phyloP scores from a whole-genome alignment of 495 filamentous ascomycete genomes.

The Usnea hakonensis region DNA sequence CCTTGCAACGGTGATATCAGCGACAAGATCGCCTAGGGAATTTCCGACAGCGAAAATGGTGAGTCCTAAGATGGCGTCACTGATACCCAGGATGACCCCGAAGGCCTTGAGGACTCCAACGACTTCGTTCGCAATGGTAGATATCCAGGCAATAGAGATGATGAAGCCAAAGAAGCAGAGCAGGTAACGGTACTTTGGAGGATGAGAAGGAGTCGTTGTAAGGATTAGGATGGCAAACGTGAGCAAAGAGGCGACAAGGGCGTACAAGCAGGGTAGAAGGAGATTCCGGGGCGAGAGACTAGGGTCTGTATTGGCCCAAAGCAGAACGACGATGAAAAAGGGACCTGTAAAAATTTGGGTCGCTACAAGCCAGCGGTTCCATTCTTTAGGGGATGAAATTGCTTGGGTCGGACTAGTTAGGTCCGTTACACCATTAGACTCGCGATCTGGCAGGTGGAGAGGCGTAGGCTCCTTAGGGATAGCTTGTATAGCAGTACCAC shows the following conservation, averaged over 20 bases:
- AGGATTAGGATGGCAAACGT: conserved; percentile 55
- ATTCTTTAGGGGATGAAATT: conserved; percentile 44
- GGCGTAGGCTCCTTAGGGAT: conserved; percentile 21
- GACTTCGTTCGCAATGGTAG: conserved; percentile 90
- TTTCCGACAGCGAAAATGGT: conserved; percentile 98
- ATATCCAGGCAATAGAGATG: conserved; percentile 91
- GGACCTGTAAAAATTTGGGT: conserved; percentile 84
- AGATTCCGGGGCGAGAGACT: conserved; percentile 45
- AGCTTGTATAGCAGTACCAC: not conserved
- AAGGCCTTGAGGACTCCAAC: conserved; percentile 91
- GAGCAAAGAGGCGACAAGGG: conserved; percentile 60
- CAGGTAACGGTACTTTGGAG: conserved; percentile 62
- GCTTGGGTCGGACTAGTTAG: not conserved
- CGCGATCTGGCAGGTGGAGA: conserved; percentile 13
- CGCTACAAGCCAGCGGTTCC: conserved; percentile 85
- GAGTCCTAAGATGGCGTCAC: conserved; percentile 89
- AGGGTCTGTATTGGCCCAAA: conserved; percentile 62
- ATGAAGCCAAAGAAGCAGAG: conserved; percentile 87
- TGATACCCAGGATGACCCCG: conserved; percentile 86
- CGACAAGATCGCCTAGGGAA: conserved; percentile 87
- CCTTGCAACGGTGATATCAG: conserved; percentile 86
- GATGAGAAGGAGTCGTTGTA: conserved; percentile 47
- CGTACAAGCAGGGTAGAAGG: conserved; percentile 56
- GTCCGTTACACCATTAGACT: not conserved
- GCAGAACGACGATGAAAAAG: conserved; percentile 66